Conservation (phyloP, 2,329 filamentous ascomycete species). For the Penicillium hesseltinei region DNA sequence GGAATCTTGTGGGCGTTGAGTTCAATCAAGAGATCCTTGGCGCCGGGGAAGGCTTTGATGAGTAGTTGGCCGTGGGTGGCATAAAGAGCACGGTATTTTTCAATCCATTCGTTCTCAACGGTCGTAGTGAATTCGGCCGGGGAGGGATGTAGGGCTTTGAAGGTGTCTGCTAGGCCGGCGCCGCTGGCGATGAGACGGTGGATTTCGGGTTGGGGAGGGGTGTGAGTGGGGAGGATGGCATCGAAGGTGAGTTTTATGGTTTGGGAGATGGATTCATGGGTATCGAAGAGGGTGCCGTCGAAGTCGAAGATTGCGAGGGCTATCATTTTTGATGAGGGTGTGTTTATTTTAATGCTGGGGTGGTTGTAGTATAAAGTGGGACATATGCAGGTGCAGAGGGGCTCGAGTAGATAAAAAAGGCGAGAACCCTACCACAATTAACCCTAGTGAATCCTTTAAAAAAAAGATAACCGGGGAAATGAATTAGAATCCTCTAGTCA, state of each 20-base stretch:
- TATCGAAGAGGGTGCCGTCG: constrained; percentile 21
- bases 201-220: constrained; percentile 8
- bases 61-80: constrained; percentile 20
- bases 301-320: constrained; percentile 18
- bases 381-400: too few species aligned
- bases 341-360: background rate
- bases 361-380: background rate
- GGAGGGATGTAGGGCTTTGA: constrained; percentile 9
- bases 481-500: background rate
- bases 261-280: constrained; percentile 16
- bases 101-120: constrained; percentile 20
- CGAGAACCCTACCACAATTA: background rate
- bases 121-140: constrained; percentile 2
- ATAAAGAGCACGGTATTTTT: constrained; percentile 24
- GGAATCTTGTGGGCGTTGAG: constrained; percentile 13
- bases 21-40: constrained; percentile 13
- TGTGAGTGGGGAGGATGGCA: constrained; percentile 9
- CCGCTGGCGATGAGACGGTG: constrained; percentile 18
- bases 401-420: background rate
- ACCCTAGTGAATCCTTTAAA: background rate
- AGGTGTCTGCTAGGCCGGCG: constrained; percentile 14
- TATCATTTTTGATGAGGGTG: constrained; percentile 3
- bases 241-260: constrained; percentile 18
- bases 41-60: constrained; percentile 19
- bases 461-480: background rate